Evolutionary conservation across 2,329 filamentous ascomycete species (phyloP), one percentile per base, ranked within the genome.

Genomic region (Ophiosphaerella korrae): DNA sequence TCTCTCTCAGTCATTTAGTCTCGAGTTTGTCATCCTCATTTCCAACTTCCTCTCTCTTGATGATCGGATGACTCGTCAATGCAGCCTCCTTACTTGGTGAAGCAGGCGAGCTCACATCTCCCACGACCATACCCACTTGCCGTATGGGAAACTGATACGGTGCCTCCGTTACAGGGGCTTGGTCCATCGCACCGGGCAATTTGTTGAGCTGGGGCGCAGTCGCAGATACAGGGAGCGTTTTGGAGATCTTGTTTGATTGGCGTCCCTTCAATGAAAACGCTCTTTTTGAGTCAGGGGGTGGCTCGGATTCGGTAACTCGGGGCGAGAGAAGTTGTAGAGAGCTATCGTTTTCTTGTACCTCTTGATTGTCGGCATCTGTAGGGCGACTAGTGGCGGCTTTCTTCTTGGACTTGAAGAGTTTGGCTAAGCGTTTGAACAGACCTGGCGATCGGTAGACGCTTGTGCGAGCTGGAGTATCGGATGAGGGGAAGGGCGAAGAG

Each of bases 31-130:
- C 42, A 7, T 3, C 21, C 3, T 42, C 37, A 9, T 24, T 39
- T 11, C 38, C 35, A 9, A 16, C 45, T 38, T 40, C 33, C 3
- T 9, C 35, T 13, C 34, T 21, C 29, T 16, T 12, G 7, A n/a
- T 31, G n/a, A 54, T 35, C 11, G 52, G 48, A 52, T 52, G 48
- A 37, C 52, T 55, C 21, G 26, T 43, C 52, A 58, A 34, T 11
- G 50, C 46, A 11, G 34, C 48, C 14, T 53, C 53, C 21, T 47
- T 52, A 7, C 32, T 31, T 3, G 56, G 53, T 29, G 32, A 40
- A 37, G 11, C 16, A n/a, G 43, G 33, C 21, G 21, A 5, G 14
- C 21, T 21, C 13, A 13, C 34, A 9, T 21, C 18, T 14, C 13
- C 24, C 39, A 42, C 6, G 16, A 16, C 35, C 13, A 39, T 23